These are phyloP conservation scores for Edaphochlamys debaryana DNA, from an alignment of 139 green algal species.

Conservation along the genomic window DNA sequence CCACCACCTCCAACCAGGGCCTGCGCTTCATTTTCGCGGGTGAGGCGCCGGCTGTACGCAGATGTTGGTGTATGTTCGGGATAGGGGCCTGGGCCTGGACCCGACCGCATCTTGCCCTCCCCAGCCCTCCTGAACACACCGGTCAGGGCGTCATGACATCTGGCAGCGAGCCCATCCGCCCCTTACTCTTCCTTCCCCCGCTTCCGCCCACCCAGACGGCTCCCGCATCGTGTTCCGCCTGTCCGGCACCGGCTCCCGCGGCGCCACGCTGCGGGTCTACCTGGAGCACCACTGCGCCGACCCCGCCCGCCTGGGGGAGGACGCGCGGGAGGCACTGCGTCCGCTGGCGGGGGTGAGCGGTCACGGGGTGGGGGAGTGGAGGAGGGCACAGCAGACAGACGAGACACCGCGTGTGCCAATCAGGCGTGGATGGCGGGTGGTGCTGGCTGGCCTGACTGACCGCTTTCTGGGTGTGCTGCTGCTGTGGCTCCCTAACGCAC, in stretches of 20 bases:
- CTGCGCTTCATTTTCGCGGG: conserved; percentile 94
- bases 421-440: too few relatives aligned
- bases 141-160: too few relatives aligned
- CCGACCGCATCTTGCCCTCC: too few relatives aligned
- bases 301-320: conserved; percentile 74
- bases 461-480: background rate
- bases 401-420: background rate
- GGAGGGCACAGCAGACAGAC: background rate
- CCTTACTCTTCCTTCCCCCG: too few relatives aligned
- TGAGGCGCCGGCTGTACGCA: too few relatives aligned
- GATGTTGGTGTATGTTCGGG: too few relatives aligned
- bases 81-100: too few relatives aligned
- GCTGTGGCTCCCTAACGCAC: too few relatives aligned
- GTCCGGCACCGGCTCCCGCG: conserved; percentile 89
- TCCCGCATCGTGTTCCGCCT: conserved; percentile 97
- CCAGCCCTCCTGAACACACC: too few relatives aligned
- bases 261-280: conserved; percentile 98
- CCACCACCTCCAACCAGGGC: conserved; percentile 91
- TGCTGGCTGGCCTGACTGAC: background rate
- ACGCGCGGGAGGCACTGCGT: conserved; percentile 76
- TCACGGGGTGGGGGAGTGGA: too few relatives aligned
- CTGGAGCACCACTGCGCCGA: conserved; percentile 97
- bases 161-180: too few relatives aligned
- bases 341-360: conserved; percentile 70
- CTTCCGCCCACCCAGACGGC: conserved; percentile 72